Percentiles rank a stretch among this genome's conserved stretches.
These are phyloP conservation scores for Ajuga reptans DNA, from an alignment of 305 asterid species.

Conservation along the genomic window DNA sequence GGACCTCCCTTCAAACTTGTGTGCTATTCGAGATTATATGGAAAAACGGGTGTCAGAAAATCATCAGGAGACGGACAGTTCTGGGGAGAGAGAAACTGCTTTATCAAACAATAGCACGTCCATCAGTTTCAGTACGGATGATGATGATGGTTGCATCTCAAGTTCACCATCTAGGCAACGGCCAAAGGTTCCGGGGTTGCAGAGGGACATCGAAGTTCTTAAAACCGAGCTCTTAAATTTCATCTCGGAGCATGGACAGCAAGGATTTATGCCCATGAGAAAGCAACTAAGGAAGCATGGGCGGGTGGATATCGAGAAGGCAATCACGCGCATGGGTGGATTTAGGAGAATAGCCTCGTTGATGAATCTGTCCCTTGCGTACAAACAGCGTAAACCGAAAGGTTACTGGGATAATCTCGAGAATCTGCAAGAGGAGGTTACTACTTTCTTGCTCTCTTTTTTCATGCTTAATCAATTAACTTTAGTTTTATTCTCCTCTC, in stretches of 20 bases:
- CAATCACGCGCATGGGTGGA: conserved; percentile 84
- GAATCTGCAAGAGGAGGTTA: conserved; percentile 81
- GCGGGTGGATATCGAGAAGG: conserved; percentile 86
- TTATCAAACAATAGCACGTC: conserved; percentile 23
- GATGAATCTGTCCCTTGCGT: conserved; percentile 84
- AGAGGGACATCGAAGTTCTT: conserved; percentile 77
- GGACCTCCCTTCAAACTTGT: conserved; percentile 92
- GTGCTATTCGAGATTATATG: conserved; percentile 80
- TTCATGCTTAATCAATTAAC: background rate
- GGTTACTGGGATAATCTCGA: conserved; percentile 94
- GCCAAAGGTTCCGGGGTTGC: conserved; percentile 78
- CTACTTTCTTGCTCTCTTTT: conserved; percentile 28
- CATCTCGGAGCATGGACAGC: conserved; percentile 76
- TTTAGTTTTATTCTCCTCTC: background rate
- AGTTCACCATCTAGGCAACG: conserved; percentile 45
- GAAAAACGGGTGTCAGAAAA: conserved; percentile 44
- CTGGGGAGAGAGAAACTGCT: conserved; percentile 26
- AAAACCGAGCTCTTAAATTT: conserved; percentile 71
- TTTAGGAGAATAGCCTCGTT: conserved; percentile 61
- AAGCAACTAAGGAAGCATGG: conserved; percentile 74
- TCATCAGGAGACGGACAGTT: conserved; percentile 23
- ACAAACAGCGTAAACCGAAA: conserved; percentile 90
- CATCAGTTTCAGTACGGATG: conserved; percentile 8
- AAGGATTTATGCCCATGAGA: conserved; percentile 98
- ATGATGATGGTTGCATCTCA: conserved; percentile 18